Evolutionary conservation across 345 rosid species (phyloP), one percentile per base, ranked within the genome.

Genomic region (Cardamine chenopodiifolia): DNA sequence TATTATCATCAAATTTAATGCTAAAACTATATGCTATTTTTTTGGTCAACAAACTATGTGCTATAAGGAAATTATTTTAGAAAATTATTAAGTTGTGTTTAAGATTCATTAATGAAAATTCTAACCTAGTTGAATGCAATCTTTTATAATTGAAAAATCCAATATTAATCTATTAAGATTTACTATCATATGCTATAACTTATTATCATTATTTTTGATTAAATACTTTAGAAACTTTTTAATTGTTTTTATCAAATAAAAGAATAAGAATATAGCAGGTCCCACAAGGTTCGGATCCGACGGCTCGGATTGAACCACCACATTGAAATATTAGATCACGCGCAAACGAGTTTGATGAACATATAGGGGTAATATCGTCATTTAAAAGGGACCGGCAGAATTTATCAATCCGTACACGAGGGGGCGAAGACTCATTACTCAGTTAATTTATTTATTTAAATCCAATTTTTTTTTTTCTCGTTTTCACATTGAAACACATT

Each of bases 361-460:
- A 10, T 0, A n/a, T 26, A 35, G 66, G 87, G 83, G 83, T 47
- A 87, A 31, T 50, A 75, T 2, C 0, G 89, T 77, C 57, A 70
- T 75, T 82, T 60, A 19, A 0, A 0, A 7, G 3, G 14, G 26
- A 19, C 71, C 20, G 34, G 55, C 20, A 47, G 32, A 69, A 73
- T 75, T 72, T 79, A 78, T 69, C 40, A 72, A 75, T 72, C 71
- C 75, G 78, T 78, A 74, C 82, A 68, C 77, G 78, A 70, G 72
- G 73, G 70, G 73, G 61, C 78, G 72, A 65, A 45, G 42, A 74
- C 60, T 72, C 52, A 42, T 70, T 74, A 66, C 72, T 66, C 78
- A 31, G 5, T 70, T 76, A 69, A 42, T 48, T 42, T 52, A 37
- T 52, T 49, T 64, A 56, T 71, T 39, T 70, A 70, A 76, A 47